Percentiles rank a stretch among this genome's conserved stretches.
Conservation (phyloP, 139 green algal species). For the Yamagishiella unicocca region DNA sequence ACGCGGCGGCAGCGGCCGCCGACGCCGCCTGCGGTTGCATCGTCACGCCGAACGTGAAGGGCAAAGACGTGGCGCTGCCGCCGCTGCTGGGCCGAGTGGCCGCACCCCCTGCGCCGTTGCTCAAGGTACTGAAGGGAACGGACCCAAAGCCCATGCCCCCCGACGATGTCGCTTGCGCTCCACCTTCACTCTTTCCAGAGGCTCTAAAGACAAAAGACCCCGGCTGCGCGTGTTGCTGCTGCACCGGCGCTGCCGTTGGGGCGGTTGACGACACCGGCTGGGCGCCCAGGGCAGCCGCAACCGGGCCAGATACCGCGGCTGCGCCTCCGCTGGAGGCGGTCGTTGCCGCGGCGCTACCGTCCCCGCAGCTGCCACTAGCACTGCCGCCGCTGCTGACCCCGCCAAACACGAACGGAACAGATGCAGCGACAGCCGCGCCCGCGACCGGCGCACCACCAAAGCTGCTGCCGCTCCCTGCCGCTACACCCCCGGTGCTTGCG, state of each 20-base stretch:
- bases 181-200: no score
- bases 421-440: background rate
- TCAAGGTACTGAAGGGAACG: background rate
- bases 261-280: no score
- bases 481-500: background rate
- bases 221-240: no score
- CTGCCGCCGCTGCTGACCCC: background rate
- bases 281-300: no score
- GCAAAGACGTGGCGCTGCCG: background rate
- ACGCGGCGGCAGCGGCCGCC: background rate
- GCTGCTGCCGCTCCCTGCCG: background rate
- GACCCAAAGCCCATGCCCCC: background rate
- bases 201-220: no score
- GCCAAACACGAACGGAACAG: conserved; percentile 19
- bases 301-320: no score
- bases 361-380: no score
- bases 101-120: background rate
- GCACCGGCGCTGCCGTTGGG: no score
- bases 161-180: background rate
- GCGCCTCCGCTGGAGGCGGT: no score
- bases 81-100: background rate
- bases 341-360: background rate
- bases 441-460: background rate
- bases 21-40: background rate
- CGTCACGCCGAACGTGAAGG: background rate